Base-by-base conservation (phyloP, 352 stramenopile genomes). In the Phytopythium mirpurense region DNA sequence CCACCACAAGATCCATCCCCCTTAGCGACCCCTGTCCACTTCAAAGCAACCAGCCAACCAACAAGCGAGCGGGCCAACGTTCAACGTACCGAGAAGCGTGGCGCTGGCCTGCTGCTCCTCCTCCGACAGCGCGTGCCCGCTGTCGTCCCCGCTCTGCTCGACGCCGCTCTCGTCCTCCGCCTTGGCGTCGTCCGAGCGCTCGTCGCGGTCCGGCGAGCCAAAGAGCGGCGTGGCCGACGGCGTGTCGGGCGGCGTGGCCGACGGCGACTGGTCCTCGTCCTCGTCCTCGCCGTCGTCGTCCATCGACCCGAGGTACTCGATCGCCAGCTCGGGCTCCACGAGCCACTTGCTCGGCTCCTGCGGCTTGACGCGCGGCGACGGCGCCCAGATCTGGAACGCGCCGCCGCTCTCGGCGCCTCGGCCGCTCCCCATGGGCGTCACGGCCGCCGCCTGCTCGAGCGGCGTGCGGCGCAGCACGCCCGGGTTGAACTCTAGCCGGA, bases 321-420 rank as follows among this genome's bases (percentile, higher is more conserved):
- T 85, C 26, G 66, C 57, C n/a, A 95, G 68, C 43, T 78, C 67
- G 1, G 84, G 84, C 27, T 93, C 80, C 48, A 92, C 70, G 7
- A 95, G 67, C 84, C 84, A 95, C 53, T 91, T 90, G 65, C 70
- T 92, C 18, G 73, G 62, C 59, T 93, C 82, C 12, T 74, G 77
- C 19, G 72, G 67, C 34, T 76, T 85, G 7, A 91, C 71, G 23
- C 84, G 78, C 29, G 84, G 84, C 8, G 84, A 95, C 11, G 84
- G 84, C 1, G 81, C 82, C 84, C 84, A 95, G 43, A 93, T 89
- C 62, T 92, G 90, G 44, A 46, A 46, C 40, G 40, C 19, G 21
- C 53, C 60, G 0, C 57, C n/a, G n/a, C n/a, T n/a, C n/a, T n/a
- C n/a, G n/a, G n/a, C n/a, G n/a, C n/a, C n/a, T n/a, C n/a, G n/a